Base-by-base conservation (phyloP, 805 yeast genomes). In the Candida ortonii region DNA sequence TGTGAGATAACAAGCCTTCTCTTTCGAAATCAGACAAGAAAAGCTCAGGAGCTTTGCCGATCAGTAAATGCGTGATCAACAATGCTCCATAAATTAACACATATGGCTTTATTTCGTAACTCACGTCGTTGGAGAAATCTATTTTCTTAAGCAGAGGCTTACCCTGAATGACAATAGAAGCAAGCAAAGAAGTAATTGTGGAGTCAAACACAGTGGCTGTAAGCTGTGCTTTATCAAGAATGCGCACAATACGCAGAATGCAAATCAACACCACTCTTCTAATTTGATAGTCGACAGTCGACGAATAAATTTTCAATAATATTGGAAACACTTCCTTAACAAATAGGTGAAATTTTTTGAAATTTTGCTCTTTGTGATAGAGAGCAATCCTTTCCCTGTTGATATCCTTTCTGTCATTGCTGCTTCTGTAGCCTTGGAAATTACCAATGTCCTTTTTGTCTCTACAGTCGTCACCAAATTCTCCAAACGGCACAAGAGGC, bases 1-100 rank as follows among this genome's bases (percentile, higher is more conserved):
- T 63, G 50, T 80, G 85, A 12, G 68, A 57, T 4, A 80, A 53
- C n/a, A 83, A 57, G 0, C 96, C 96, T 49, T 86, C 94, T 36
- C 84, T 70, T 47, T 74, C 81, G 42, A 86, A 74, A 7, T 64
- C 67, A 0, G 54, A 48, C 5, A 77, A 49, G 36, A 73, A 78
- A 1, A 55, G 39, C 1, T 57, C 60, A 0, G 80, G 70, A 12
- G 70, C 59, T 27, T 68, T 65, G 5, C 56, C 54, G 0, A 76
- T 57, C 31, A 84, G 52, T 2, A 55, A 40, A 7, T 66, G 61
- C 1, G 77, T 62, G 10, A 80, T 56, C 2, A 71, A 58, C 9
- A 83, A 56, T 0, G 82, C 67, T 5, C 78, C 78, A 25, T 71
- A 59, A 2, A 80, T 57, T 11, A 77, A 53, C 6, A 69, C 50